Percentiles rank a stretch among this genome's conserved stretches.
Conservation (phyloP, 257 asterid species). For the Solanum pimpinellifolium region DNA sequence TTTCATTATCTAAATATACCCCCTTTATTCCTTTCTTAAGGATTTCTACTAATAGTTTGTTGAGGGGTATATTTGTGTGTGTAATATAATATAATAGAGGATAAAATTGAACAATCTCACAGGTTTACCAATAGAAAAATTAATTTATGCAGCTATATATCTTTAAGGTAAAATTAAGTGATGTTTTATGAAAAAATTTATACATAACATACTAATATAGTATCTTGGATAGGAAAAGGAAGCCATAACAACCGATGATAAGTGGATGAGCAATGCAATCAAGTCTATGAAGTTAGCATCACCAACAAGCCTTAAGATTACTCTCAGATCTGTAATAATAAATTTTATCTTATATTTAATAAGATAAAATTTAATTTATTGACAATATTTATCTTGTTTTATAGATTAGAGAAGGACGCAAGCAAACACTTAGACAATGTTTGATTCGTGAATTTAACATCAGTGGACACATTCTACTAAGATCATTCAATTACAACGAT, state of each 20-base stretch:
- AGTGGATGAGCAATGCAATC: constrained; percentile 4
- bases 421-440: neutral
- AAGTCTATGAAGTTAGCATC: constrained; percentile 3
- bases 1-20: neutral
- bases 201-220: too few species aligned
- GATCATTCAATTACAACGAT: neutral
- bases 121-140: too few species aligned
- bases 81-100: neutral
- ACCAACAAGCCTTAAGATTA: constrained; percentile 14
- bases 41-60: neutral
- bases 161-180: too few species aligned
- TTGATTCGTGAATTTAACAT: constrained; percentile 1
- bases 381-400: neutral
- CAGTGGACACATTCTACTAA: neutral
- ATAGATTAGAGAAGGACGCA: constrained; percentile 8
- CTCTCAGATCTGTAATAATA: constrained; percentile 1
- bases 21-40: neutral
- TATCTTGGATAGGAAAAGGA: neutral
- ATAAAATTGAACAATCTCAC: neutral
- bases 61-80: neutral
- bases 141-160: too few species aligned
- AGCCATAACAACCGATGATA: neutral
- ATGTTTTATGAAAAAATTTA: too few species aligned
- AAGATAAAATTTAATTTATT: neutral
- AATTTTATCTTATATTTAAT: too few species aligned